These are phyloP conservation scores for Suhomyces sp. DNA, from an alignment of 805 yeast species.

Conservation along the genomic window DNA sequence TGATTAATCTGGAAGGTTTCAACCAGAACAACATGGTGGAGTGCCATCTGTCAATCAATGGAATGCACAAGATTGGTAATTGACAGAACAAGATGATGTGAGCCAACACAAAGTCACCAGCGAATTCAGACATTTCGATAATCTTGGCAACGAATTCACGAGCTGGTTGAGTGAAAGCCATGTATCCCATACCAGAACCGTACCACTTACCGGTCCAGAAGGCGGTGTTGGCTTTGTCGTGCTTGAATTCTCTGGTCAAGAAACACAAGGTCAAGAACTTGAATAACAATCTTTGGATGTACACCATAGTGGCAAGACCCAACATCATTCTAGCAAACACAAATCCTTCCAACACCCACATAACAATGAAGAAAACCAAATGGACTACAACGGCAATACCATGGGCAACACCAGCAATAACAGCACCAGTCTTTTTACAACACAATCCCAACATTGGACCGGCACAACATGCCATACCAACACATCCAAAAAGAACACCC, in stretches of 20 bases:
- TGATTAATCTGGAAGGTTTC: constrained; percentile 91
- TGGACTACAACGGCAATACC: constrained; percentile 90
- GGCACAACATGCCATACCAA: constrained; percentile 90
- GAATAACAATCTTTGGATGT: constrained; percentile 84
- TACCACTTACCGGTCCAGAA: constrained; percentile 99
- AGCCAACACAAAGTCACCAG: constrained; percentile 94
- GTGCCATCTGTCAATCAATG: constrained; percentile 94
- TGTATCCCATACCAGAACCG: constrained; percentile 87
- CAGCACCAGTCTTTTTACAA: constrained; percentile 95
- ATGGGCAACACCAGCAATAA: constrained; percentile 93
- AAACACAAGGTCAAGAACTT: constrained; percentile 73
- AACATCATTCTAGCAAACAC: constrained; percentile 79
- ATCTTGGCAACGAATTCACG: constrained; percentile 94
- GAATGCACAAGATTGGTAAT: constrained; percentile 81
- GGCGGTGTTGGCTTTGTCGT: constrained; percentile 92
- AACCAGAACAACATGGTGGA: constrained; percentile 98
- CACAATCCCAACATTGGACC: constrained; percentile 95
- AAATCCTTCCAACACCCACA: constrained; percentile 98
- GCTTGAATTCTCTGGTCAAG: constrained; percentile 94
- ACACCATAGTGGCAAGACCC: constrained; percentile 80
- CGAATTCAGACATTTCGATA: constrained; percentile 91
- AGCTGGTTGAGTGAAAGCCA: constrained; percentile 92
- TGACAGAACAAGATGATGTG: constrained; percentile 85
- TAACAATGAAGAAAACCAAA: constrained; percentile 82
- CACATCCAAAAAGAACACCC: constrained; percentile 76